Evolutionary conservation across 352 stramenopile genomes (phyloP).

Genomic region (Pythium grandisporangium): DNA sequence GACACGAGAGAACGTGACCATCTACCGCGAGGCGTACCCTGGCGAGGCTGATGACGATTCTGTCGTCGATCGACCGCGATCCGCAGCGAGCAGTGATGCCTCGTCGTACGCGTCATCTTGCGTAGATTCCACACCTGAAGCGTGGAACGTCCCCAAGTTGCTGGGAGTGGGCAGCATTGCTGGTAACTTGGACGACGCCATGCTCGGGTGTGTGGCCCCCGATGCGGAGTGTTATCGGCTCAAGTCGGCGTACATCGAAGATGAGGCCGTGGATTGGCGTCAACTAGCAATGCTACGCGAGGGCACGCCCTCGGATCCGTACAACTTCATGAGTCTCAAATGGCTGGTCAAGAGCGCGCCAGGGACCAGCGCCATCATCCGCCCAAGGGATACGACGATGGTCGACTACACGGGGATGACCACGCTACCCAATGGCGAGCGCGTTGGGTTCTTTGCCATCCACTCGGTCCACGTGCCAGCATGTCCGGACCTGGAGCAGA

Average conservation of each 20-base stretch:
- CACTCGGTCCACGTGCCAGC: constrained; percentile 30
- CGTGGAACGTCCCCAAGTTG: constrained; percentile 12
- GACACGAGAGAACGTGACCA: constrained; percentile 16
- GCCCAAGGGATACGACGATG: too few species aligned
- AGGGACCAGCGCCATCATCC: constrained; percentile 8
- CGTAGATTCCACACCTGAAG: constrained; percentile 4
- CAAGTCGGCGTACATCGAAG: constrained; percentile 36
- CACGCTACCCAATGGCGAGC: constrained; percentile 18
- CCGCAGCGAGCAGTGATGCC: too few species aligned
- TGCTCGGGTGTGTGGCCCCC: constrained; percentile 35
- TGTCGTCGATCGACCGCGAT: too few species aligned
- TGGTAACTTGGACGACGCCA: constrained; percentile 16
- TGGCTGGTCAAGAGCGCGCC: constrained; percentile 14
- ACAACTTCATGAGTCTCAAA: constrained; percentile 14
- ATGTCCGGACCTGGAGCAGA: constrained; percentile 9
- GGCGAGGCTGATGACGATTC: too few species aligned
- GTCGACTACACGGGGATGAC: constrained; percentile 37
- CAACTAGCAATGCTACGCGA: constrained; percentile 33
- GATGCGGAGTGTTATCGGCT: constrained; percentile 37
- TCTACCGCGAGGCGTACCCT: too few species aligned
- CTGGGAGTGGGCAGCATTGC: constrained; percentile 14
- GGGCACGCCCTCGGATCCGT: constrained; percentile 16
- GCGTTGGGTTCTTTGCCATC: constrained; percentile 35
- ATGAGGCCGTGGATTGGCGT: constrained; percentile 38
- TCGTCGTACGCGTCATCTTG: neutral